Base-by-base conservation (phyloP, 176 grass and related monocot genomes). In the Ensete glaucum region DNA sequence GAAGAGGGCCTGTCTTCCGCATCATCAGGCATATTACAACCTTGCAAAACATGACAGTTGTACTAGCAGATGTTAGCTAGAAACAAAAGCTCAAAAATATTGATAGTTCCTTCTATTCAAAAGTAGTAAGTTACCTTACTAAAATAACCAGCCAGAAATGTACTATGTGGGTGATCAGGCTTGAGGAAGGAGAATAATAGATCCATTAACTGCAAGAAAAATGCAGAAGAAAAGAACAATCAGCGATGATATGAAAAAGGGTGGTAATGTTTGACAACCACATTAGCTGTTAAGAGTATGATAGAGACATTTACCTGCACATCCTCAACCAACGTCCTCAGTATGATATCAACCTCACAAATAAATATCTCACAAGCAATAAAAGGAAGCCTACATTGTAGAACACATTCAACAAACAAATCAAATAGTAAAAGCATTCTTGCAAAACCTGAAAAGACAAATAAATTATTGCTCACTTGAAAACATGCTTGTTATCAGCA, bases 291-390 rank as follows among this genome's bases (percentile, higher is more conserved):
- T 54, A 78, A 22, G 51, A 50, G 59, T 54, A 74, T 69, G 53
- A 50, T 62, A 69, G 66, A 64, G 81, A 76, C 65, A 65, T 62
- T 73, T 71, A 99, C 95, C 88, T 99, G 82, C 84, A 84, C 91
- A 84, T 94, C 91, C 78, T 99, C 96, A 77, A 94, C 88, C 81
- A 99, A 84, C 22, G 96, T 89, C 80, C 96, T 99, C 83, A 94
- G 63, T 75, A 99, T 91, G 78, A 91, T 88, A 86, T 99, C 96
- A 34, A 99, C 92, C 78, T 99, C 91, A 23, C 91, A 99, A 62
- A 91, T 99, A 81, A 99, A 99, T 84, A 94, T 99, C 83, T 99
- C 96, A 75, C 90, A 94, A 64, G 96, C 96, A 84, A 99, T 94
- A 87, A 99, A 99, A 76, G 96, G 96, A 77, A 94, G 91, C 84